Conservation (phyloP, 192 early-diverging fungal genomes). For the Obelidium mucronatum region DNA sequence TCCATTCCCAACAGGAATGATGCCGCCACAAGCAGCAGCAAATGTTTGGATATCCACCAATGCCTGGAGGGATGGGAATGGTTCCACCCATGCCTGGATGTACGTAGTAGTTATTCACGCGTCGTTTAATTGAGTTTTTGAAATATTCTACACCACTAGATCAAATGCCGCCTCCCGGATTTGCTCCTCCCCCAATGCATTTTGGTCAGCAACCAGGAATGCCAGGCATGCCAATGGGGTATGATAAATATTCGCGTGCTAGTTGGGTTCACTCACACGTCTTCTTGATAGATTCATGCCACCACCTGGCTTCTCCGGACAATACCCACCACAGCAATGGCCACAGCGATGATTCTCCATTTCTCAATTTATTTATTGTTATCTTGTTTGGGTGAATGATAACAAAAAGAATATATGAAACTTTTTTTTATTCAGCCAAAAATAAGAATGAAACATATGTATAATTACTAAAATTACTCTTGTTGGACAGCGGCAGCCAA, state of each 20-base stretch:
- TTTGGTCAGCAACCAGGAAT: constrained; percentile 41
- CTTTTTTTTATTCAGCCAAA: not conserved
- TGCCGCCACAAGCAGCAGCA: not conserved
- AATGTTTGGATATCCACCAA: not conserved
- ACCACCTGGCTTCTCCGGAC: constrained; percentile 15
- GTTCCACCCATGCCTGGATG: constrained; percentile 34
- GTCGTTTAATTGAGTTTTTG: not conserved
- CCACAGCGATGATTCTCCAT: not conserved
- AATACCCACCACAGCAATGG: constrained; percentile 36
- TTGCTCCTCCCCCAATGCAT: constrained; percentile 33
- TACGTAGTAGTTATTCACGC: constrained; percentile 7
- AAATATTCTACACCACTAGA: not conserved
- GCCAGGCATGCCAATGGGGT: constrained; percentile 44
- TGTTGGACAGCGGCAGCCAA: constrained; percentile 5
- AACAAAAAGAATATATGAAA: not conserved
- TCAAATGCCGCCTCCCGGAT: constrained; percentile 25
- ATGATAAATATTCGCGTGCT: too few relatives aligned
- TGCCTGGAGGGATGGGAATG: not conserved
- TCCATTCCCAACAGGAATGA: too few relatives aligned
- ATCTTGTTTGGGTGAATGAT: not conserved
- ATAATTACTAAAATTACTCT: constrained; percentile 1
- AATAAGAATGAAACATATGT: not conserved
- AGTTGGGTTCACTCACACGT: constrained; percentile 22
- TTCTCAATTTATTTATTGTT: not conserved
- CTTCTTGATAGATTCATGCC: constrained; percentile 31